Evolutionary conservation across 768 basidiomycete species (phyloP), one percentile per base, ranked within the genome.

Genomic region (Rhodotorula kratochvilovae): DNA sequence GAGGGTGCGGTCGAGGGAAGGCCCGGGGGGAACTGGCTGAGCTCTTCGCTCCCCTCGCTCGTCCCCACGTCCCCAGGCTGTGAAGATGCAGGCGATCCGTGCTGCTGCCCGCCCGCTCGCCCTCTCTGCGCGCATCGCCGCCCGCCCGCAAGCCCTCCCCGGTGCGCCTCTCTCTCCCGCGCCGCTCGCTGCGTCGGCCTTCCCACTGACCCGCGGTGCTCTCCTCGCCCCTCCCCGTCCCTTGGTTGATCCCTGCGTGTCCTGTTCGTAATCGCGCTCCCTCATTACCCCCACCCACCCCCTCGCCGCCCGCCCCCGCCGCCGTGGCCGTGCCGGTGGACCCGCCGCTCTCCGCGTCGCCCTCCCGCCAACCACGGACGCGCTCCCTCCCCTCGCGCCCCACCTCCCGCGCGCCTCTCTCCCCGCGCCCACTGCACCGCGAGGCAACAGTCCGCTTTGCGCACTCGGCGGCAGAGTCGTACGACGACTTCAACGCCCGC

Each of bases 401-500:
- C 12, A 5, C 12, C 45, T 23, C 17, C n/a, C 8, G 27, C 50
- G 27, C 50, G 23, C 50, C 17, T 23, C 17, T 11, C 17, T 35
- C 54, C 31, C 33, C 33, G 29, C 54, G n/a, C n/a, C n/a, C n/a
- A n/a, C n/a, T n/a, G n/a, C n/a, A n/a, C n/a, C n/a, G n/a, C n/a
- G n/a, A n/a, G n/a, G n/a, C 31, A 5, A 21, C 61, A 74, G 73
- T 74, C 50, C 73, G 73, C 50, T 67, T 62, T 59, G 70, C 73
- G 1, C 73, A 74, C 67, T 67, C 68, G 36, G 72, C 73, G 8
- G 70, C 73, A 53, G 73, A 74, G 69, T 71, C 69, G 56, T 97
- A 92, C 82, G 94, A 96, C 81, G 86, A 89, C 56, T 97, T 98
- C 85, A 91, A 90, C 78, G 86, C 88, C 71, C 91, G 95, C 80